Conservation (phyloP, 1,284 basidiomycete genomes). For the Tylopilus sp. region DNA sequence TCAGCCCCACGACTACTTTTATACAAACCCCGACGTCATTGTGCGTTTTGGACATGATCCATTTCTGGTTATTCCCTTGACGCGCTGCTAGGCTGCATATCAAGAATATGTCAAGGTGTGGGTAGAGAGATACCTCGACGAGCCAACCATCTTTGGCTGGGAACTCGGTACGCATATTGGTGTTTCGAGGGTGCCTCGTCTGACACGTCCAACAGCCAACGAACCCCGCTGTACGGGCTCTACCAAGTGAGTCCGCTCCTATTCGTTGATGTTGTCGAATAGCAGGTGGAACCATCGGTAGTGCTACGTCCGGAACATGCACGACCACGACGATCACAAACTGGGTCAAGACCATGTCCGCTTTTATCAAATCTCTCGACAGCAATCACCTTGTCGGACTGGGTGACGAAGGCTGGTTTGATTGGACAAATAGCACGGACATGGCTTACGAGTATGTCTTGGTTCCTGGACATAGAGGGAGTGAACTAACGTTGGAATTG, state of each 20-base stretch:
- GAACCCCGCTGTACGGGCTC: slow-evolving; percentile 60
- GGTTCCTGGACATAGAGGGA: background rate
- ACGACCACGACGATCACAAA: slow-evolving; percentile 61
- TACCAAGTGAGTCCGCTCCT: slow-evolving; percentile 49
- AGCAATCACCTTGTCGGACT: slow-evolving; percentile 67
- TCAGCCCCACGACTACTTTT: slow-evolving; percentile 47
- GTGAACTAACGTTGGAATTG: background rate
- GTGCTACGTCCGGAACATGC: slow-evolving; percentile 56
- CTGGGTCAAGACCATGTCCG: slow-evolving; percentile 63
- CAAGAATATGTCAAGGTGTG: slow-evolving; percentile 63
- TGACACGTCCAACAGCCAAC: slow-evolving; percentile 46
- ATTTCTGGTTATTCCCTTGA: background rate
- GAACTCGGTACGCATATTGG: slow-evolving; percentile 45
- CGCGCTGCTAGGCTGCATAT: slow-evolving; percentile 51
- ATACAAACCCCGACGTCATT: slow-evolving; percentile 41
- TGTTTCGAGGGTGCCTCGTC: background rate
- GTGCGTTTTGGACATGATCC: slow-evolving; percentile 7
- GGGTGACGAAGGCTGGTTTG: slow-evolving; percentile 74
- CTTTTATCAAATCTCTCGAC: slow-evolving; percentile 67
- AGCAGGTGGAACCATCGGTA: slow-evolving; percentile 27
- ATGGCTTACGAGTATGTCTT: slow-evolving; percentile 64
- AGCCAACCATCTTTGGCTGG: slow-evolving; percentile 63
- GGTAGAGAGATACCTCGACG: slow-evolving; percentile 59
- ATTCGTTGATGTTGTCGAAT: background rate
- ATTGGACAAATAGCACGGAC: slow-evolving; percentile 56